Conservation (phyloP, 345 rosid species). For the Boechera retrofracta region DNA sequence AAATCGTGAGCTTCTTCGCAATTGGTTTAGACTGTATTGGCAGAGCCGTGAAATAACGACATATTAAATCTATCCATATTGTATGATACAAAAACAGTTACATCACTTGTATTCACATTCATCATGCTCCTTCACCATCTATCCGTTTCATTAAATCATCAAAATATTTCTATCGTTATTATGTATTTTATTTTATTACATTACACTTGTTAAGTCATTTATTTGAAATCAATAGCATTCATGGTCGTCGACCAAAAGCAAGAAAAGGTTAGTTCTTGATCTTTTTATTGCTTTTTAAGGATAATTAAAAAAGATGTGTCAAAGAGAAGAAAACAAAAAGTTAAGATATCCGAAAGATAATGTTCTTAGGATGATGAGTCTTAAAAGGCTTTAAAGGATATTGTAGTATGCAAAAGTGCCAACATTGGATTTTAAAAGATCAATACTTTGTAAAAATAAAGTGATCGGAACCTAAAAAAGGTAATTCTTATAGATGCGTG, state of each 20-base stretch:
- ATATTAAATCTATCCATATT: constrained; percentile 41
- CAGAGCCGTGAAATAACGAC: constrained; percentile 38
- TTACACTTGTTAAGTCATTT: not conserved
- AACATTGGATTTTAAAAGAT: no score
- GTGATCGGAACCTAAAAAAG: no score
- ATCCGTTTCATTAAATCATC: constrained; percentile 37
- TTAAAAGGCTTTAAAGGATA: constrained; percentile 28
- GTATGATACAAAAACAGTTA: constrained; percentile 32
- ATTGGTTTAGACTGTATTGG: constrained; percentile 37
- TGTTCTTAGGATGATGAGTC: constrained; percentile 31
- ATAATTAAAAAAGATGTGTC: constrained; percentile 13
- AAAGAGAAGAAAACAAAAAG: constrained; percentile 27
- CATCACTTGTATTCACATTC: constrained; percentile 44
- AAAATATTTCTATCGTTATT: not conserved
- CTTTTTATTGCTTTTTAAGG: constrained; percentile 22
- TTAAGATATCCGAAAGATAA: constrained; percentile 22
- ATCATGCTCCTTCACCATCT: constrained; percentile 41
- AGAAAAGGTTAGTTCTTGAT: constrained; percentile 23
- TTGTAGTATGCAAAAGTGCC: constrained; percentile 40
- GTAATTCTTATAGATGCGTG: not conserved
- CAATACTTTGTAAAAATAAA: no score
- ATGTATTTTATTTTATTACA: not conserved
- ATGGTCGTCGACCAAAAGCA: constrained; percentile 39
- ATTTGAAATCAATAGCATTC: not conserved
- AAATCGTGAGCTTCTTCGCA: constrained; percentile 33